Evolutionary conservation across 352 stramenopile species (phyloP).

Genomic region (Saprolegnia parasitica): DNA sequence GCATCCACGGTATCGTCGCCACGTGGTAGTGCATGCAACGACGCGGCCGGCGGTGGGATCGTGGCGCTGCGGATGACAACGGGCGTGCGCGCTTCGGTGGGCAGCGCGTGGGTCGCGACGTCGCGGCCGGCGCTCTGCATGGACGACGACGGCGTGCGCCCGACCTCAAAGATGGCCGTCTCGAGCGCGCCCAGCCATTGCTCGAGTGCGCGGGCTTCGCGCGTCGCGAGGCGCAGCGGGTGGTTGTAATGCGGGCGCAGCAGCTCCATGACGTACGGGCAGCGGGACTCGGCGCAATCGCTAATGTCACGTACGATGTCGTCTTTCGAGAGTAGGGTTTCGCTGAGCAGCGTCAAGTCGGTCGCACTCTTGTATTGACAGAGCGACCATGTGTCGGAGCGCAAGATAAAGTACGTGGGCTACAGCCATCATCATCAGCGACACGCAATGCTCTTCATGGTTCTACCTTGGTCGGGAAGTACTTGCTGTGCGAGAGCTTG

Average conservation of each 20-base stretch:
- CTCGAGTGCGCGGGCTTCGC: constrained; percentile 35
- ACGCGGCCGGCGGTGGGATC: constrained; percentile 6
- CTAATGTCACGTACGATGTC: constrained; percentile 55
- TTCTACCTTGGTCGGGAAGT: constrained; percentile 49
- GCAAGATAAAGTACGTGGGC: constrained; percentile 56
- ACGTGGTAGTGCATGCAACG: not conserved
- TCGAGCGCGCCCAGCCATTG: constrained; percentile 49
- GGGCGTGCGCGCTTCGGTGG: constrained; percentile 10
- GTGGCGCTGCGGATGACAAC: constrained; percentile 29
- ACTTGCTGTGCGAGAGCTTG: constrained; percentile 48
- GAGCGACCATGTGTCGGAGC: constrained; percentile 37
- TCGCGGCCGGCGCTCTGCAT: not conserved
- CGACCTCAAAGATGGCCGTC: constrained; percentile 38
- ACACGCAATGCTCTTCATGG: not conserved
- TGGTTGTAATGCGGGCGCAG: constrained; percentile 28
- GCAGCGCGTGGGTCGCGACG: not conserved
- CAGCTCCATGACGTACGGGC: constrained; percentile 56
- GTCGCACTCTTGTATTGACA: constrained; percentile 41
- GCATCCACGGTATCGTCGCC: not conserved
- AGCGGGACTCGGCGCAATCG: constrained; percentile 32
- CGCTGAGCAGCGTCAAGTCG: constrained; percentile 35
- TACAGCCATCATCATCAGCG: not conserved
- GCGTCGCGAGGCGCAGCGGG: constrained; percentile 41
- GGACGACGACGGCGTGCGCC: constrained; percentile 1
- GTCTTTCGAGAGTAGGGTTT: constrained; percentile 45